Percentiles rank a stretch among this genome's conserved stretches.
phyloP scores from a whole-genome alignment of 345 rosid species.

The Camelina laxa region DNA sequence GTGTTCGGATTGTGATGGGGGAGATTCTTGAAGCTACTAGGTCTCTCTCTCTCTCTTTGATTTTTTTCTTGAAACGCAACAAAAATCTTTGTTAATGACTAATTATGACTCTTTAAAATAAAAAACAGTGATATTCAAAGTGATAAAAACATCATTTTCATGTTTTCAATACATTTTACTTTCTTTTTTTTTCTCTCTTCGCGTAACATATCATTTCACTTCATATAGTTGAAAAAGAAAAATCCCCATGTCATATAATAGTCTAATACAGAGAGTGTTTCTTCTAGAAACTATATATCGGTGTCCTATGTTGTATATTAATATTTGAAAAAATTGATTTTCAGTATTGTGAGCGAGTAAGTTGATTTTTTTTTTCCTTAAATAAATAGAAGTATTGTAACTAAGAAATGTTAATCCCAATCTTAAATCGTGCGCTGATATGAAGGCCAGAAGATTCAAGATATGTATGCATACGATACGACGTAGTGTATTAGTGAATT shows the following conservation, averaged over 20 bases:
- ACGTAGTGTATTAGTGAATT: conserved; percentile 14
- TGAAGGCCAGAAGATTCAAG: conserved; percentile 1
- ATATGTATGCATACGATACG: neutral
- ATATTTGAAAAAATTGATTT: neutral
- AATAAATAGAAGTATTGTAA: neutral
- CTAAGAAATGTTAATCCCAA: neutral
- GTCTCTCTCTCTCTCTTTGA: neutral
- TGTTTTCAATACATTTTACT: neutral
- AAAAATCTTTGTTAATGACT: conserved; percentile 7
- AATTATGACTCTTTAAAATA: no score
- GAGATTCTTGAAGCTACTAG: conserved; percentile 44
- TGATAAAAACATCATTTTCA: no score
- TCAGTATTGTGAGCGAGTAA: neutral
- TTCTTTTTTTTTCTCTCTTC: neutral
- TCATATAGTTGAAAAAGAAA: neutral
- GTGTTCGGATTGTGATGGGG: conserved; percentile 2
- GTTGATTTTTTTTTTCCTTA: neutral
- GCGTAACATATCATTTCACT: neutral
- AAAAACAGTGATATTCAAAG: no score
- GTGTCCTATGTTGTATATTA: no score
- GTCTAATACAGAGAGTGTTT: neutral
- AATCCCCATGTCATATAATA: neutral
- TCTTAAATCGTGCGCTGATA: conserved; percentile 1
- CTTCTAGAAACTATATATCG: no score
- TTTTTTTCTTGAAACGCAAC: conserved; percentile 18